Evolutionary conservation across 2,329 filamentous ascomycete genomes (phyloP), one percentile per base, ranked within the genome.

Genomic region (Cladobotryum protrusum): DNA sequence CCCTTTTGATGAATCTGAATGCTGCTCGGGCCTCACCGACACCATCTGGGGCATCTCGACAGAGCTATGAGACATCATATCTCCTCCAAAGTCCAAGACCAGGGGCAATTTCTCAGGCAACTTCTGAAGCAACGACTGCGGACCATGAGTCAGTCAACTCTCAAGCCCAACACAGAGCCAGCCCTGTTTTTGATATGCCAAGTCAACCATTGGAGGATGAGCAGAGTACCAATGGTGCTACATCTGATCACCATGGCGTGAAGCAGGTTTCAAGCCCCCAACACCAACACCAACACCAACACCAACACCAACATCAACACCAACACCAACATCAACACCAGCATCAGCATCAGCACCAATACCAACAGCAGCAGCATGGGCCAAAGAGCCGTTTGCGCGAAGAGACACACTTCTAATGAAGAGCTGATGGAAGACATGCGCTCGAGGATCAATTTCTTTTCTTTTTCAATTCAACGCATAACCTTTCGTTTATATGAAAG

Each of bases 301-400:
- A n/a, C n/a, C n/a, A n/a, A n/a, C n/a, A n/a, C n/a, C n/a, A n/a
- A n/a, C n/a, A n/a, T n/a, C n/a, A n/a, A n/a, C n/a, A n/a, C n/a
- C n/a, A n/a, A n/a, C n/a, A n/a, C n/a, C n/a, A n/a, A n/a, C n/a
- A n/a, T n/a, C n/a, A n/a, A n/a, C n/a, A n/a, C n/a, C n/a, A n/a
- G n/a, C n/a, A n/a, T 6, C 35, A 37, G 35, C 35, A 37, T 8
- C 33, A 35, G 33, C 33, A 35, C 9, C 33, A 35, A 14, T 14
- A 35, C 14, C 33, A 17, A 9, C 35, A 17, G 35, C 35, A 70
- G 47, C 71, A 74, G 17, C 77, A 79, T 56, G 66, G 67, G 36
- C 77, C 75, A 0, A 76, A 73, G 59, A 79, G 76, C 56, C 77
- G 77, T 11, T 66, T 81, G 33, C 70, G 77, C 35, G 77, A 81